phyloP scores from a whole-genome alignment of 148 eudicot genomes.

The Rhododendron kiyosumense region DNA sequence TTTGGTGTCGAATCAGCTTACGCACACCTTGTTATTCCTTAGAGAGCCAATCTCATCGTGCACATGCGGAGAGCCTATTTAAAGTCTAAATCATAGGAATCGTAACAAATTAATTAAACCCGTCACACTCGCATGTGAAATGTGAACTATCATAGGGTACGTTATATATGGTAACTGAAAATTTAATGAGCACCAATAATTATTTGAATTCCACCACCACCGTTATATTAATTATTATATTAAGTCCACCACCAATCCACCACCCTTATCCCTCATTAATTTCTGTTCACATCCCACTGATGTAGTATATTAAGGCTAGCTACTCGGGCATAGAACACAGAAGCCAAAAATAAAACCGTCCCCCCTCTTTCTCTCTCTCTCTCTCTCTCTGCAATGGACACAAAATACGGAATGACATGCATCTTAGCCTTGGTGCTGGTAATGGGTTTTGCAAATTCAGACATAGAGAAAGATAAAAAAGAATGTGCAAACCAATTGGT shows the following conservation, averaged over 20 bases:
- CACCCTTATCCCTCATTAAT: background rate
- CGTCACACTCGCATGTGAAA: background rate
- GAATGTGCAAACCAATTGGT: constrained; percentile 50
- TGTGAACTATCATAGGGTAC: background rate
- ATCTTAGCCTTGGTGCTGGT: constrained; percentile 10
- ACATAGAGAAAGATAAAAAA: constrained; percentile 40
- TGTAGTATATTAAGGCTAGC: background rate
- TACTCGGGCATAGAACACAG: background rate
- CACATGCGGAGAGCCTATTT: background rate
- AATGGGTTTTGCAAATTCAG: constrained; percentile 21
- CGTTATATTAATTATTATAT: background rate
- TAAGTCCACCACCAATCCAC: too few relatives aligned
- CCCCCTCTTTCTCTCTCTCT: too few relatives aligned
- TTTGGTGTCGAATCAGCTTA: background rate
- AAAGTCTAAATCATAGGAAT: background rate
- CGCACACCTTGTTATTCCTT: background rate
- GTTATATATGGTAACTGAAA: background rate
- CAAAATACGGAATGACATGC: background rate
- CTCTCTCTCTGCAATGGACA: constrained; percentile 4
- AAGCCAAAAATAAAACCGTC: background rate
- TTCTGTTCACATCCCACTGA: background rate
- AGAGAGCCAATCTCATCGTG: background rate
- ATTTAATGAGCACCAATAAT: background rate
- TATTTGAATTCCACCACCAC: background rate
- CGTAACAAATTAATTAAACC: background rate